Percentiles rank a stretch among this genome's conserved stretches.
These are phyloP conservation scores for Dianthus caryophyllus DNA, from an alignment of 148 eudicot species.

Conservation along the genomic window DNA sequence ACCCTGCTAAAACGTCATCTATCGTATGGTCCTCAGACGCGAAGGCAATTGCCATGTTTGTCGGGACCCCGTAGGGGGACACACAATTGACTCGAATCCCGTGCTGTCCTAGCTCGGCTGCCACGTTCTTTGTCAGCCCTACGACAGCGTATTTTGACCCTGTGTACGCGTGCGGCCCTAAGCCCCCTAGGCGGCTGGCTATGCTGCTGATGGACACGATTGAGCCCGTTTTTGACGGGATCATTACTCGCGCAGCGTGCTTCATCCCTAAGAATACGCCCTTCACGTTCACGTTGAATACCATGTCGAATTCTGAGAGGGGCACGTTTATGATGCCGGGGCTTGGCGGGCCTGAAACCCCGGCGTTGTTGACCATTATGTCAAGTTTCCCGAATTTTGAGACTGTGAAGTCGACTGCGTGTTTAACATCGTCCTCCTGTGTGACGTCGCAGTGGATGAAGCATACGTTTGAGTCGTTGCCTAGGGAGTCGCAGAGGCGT, in stretches of 20 bases:
- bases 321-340: slow-evolving; percentile 55
- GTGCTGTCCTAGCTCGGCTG: slow-evolving; percentile 82
- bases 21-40: slow-evolving; percentile 69
- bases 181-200: slow-evolving; percentile 49
- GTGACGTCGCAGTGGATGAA: slow-evolving; percentile 73
- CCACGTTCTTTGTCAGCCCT: slow-evolving; percentile 83
- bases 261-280: slow-evolving; percentile 88
- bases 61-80: slow-evolving; percentile 80
- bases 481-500: slow-evolving; percentile 44
- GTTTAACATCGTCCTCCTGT: slow-evolving; percentile 51
- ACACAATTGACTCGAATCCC: slow-evolving; percentile 88
- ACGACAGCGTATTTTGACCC: slow-evolving; percentile 85
- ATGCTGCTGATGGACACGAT: slow-evolving; percentile 69
- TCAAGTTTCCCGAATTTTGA: slow-evolving; percentile 67
- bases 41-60: slow-evolving; percentile 58
- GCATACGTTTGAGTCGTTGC: slow-evolving; percentile 28
- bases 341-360: slow-evolving; percentile 55
- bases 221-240: slow-evolving; percentile 69
- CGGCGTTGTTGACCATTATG: slow-evolving; percentile 89
- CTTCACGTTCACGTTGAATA: slow-evolving; percentile 70
- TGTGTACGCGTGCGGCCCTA: slow-evolving; percentile 82
- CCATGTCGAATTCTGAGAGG: slow-evolving; percentile 55
- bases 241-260: slow-evolving; percentile 92
- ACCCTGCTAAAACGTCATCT: slow-evolving; percentile 65
- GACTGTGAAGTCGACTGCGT: slow-evolving; percentile 61